Conservation (phyloP, 169 alveolate species). For the Plasmodium cynomolgi region DNA sequence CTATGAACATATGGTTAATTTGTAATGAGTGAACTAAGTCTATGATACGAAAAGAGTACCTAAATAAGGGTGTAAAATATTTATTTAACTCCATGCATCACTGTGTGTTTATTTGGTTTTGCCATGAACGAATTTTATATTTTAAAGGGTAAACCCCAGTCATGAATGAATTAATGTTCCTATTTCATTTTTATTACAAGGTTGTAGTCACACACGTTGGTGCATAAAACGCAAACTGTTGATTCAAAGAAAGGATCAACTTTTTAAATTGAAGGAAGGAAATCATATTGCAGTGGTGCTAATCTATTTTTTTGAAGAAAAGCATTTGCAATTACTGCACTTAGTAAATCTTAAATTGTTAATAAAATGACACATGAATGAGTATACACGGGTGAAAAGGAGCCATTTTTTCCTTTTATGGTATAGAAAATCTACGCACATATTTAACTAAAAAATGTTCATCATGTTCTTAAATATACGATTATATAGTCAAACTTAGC, state of each 20-base stretch:
- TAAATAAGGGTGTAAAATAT: not conserved
- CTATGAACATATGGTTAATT: not conserved
- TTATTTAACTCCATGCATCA: not conserved
- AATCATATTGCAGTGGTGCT: not conserved
- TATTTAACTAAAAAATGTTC: not conserved
- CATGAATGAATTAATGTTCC: not conserved
- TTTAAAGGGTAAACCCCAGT: not conserved
- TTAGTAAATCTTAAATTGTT: not conserved
- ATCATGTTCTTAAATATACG: not conserved
- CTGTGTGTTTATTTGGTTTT: not conserved
- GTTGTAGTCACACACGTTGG: not conserved
- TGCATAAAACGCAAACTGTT: not conserved
- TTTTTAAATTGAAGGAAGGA: not conserved
- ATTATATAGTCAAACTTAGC: not conserved
- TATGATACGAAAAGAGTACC: not conserved
- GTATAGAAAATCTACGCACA: not conserved
- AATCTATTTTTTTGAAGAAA: not conserved
- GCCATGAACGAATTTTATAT: too few species aligned
- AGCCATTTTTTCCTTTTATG: not conserved
- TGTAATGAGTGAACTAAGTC: not conserved
- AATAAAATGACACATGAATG: not conserved
- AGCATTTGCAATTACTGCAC: not conserved
- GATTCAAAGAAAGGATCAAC: not conserved
- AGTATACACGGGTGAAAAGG: not conserved
- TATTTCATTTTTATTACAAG: not conserved